phyloP scores from a whole-genome alignment of 257 asterid genomes.

The Striga asiatica region DNA sequence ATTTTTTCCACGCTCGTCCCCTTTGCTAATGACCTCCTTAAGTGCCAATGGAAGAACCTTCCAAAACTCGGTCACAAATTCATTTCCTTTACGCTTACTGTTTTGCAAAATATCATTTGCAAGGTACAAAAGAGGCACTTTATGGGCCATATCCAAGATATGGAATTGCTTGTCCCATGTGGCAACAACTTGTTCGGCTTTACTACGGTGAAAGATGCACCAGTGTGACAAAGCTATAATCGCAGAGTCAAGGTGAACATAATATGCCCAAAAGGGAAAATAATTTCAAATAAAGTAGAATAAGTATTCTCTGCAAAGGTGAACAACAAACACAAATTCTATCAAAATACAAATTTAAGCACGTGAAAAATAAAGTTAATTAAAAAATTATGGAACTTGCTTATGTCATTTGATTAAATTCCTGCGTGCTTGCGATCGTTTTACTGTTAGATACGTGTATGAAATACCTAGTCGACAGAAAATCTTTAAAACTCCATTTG shows the following conservation, averaged over 20 bases:
- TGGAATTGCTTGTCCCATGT: slow-evolving; percentile 89
- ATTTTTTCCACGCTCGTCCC: slow-evolving; percentile 63
- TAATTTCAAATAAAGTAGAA: neutral
- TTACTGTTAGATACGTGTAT: too few species aligned
- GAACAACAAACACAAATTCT: neutral
- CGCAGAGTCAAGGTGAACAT: slow-evolving; percentile 32
- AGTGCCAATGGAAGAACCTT: slow-evolving; percentile 88
- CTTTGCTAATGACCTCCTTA: slow-evolving; percentile 50
- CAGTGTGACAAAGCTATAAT: slow-evolving; percentile 78
- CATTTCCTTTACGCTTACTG: slow-evolving; percentile 89
- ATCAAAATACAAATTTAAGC: neutral
- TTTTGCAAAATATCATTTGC: slow-evolving; percentile 92
- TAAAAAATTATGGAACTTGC: neutral
- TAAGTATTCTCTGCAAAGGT: neutral
- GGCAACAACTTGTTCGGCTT: slow-evolving; percentile 72
- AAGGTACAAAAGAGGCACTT: slow-evolving; percentile 83
- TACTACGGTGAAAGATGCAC: slow-evolving; percentile 92
- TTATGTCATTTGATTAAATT: neutral
- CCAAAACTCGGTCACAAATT: slow-evolving; percentile 86
- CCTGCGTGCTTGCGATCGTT: neutral
- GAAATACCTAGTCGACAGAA: neutral
- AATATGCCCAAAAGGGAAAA: neutral
- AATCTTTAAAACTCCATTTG: neutral
- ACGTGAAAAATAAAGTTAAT: slow-evolving; percentile 7
- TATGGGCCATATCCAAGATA: slow-evolving; percentile 50